These are phyloP conservation scores for Phytophthora pinifolia DNA, from an alignment of 352 stramenopile genomes.

Conservation along the genomic window DNA sequence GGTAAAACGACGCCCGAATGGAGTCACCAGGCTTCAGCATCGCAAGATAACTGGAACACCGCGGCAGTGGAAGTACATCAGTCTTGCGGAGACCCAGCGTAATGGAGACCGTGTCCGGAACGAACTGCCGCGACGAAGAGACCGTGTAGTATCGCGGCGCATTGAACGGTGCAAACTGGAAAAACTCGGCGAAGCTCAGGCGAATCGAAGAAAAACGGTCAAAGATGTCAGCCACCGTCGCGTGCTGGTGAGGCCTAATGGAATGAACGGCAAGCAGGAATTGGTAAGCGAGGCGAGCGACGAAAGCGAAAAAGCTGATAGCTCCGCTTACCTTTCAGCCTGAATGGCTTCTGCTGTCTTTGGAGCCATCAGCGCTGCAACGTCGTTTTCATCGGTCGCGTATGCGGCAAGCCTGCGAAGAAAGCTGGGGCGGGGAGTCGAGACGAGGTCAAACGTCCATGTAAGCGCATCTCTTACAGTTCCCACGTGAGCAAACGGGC, in stretches of 20 bases:
- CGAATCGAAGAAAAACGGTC: slow-evolving; percentile 66
- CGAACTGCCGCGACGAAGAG: slow-evolving; percentile 70
- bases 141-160: slow-evolving; percentile 81
- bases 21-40: slow-evolving; percentile 44
- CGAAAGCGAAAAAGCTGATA: not conserved
- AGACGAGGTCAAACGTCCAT: slow-evolving; percentile 77
- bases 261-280: not conserved
- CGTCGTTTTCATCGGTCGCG: slow-evolving; percentile 53
- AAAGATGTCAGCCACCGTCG: slow-evolving; percentile 65
- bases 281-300: not conserved
- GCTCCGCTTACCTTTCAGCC: slow-evolving; percentile 33
- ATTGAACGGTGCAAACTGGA: slow-evolving; percentile 68
- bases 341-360: slow-evolving; percentile 49
- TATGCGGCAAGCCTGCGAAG: slow-evolving; percentile 62
- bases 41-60: slow-evolving; percentile 77
- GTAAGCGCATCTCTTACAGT: slow-evolving; percentile 67
- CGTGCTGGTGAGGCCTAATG: slow-evolving; percentile 34
- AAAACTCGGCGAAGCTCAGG: slow-evolving; percentile 64
- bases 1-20: slow-evolving; percentile 66
- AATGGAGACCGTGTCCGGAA: slow-evolving; percentile 60
- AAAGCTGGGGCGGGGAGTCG: slow-evolving; percentile 60
- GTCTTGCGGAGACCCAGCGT: slow-evolving; percentile 68
- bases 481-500: slow-evolving; percentile 58
- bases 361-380: slow-evolving; percentile 44
- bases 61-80: slow-evolving; percentile 50